phyloP scores from a whole-genome alignment of 2,329 filamentous ascomycete genomes.

The Thielaviopsis populi region DNA sequence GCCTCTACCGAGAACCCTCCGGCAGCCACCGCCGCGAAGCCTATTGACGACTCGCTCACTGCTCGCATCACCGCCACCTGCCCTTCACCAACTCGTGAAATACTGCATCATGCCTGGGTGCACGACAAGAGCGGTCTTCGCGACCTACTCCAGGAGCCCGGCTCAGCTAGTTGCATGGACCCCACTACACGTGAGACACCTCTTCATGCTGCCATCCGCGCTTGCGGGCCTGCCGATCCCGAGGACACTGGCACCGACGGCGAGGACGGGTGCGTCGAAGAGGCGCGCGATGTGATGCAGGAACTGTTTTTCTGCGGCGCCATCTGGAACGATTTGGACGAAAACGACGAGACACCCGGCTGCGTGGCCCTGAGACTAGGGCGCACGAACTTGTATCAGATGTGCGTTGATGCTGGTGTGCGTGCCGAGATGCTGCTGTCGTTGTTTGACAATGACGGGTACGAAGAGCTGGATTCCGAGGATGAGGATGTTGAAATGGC shows the following conservation, averaged over 20 bases:
- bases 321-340: conserved; percentile 93
- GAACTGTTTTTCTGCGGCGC: conserved; percentile 75
- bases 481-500: conserved; percentile 31
- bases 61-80: conserved; percentile 39
- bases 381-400: conserved; percentile 54
- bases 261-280: conserved; percentile 35
- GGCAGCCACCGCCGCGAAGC: background rate
- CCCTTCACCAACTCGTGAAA: conserved; percentile 34
- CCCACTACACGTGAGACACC: conserved; percentile 73
- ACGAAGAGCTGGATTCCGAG: conserved; percentile 52
- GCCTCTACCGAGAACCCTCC: background rate
- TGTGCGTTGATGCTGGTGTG: conserved; percentile 80
- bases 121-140: conserved; percentile 52
- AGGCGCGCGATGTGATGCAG: conserved; percentile 51
- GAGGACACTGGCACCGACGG: conserved; percentile 22
- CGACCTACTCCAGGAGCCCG: conserved; percentile 49
- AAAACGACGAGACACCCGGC: conserved; percentile 75
- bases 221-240: conserved; percentile 37
- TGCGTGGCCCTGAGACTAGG: conserved; percentile 65
- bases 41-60: conserved; percentile 35
- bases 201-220: conserved; percentile 78
- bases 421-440: conserved; percentile 77
- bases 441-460: conserved; percentile 52
- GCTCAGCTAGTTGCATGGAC: conserved; percentile 62
- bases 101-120: conserved; percentile 40